A percentile compares a stretch with the other conserved stretches of the same genome.
These are phyloP conservation scores for Xylaria digitata DNA, from an alignment of 2,329 filamentous ascomycete genomes.

Conservation along the genomic window DNA sequence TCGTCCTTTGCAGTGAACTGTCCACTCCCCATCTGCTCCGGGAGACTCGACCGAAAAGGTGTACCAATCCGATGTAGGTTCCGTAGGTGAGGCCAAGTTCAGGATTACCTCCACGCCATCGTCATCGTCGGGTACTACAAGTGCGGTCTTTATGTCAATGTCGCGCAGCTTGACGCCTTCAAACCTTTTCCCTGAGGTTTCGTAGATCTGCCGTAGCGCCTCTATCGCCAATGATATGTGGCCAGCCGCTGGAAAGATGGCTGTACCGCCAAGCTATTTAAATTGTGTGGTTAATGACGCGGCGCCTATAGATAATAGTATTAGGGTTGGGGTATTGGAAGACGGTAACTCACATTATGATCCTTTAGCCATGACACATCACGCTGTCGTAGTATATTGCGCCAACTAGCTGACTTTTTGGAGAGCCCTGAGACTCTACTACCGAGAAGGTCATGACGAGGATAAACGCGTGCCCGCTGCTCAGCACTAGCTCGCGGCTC, in stretches of 20 bases:
- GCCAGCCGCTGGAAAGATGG: constrained; percentile 40
- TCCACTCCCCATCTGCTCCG: constrained; percentile 30
- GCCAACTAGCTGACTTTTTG: constrained; percentile 38
- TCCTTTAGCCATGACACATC: constrained; percentile 40
- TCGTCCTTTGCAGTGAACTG: constrained; percentile 35
- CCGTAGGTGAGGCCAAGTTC: constrained; percentile 42
- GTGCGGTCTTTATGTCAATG: constrained; percentile 48
- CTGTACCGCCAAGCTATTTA: constrained; percentile 33
- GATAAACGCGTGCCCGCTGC: constrained; percentile 38
- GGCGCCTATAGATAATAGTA: constrained; percentile 41
- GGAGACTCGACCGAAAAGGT: constrained; percentile 38
- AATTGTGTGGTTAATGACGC: constrained; percentile 31
- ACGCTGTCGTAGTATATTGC: constrained; percentile 39
- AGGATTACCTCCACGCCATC: constrained; percentile 48
- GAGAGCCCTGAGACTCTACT: constrained; percentile 35
- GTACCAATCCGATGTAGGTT: constrained; percentile 34
- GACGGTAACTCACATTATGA: constrained; percentile 31
- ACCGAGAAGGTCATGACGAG: constrained; percentile 48
- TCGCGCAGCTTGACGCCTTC: constrained; percentile 45
- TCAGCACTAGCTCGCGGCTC: constrained; percentile 46
- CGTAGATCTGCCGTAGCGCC: constrained; percentile 37
- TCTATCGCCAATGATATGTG: constrained; percentile 39
- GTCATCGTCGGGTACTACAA: constrained; percentile 49
- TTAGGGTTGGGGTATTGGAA: constrained; percentile 28
- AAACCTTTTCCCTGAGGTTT: constrained; percentile 35